Evolutionary conservation across 2,329 filamentous ascomycete species (phyloP), one percentile per base, ranked within the genome.

Genomic region (Fusarium staphyleae): DNA sequence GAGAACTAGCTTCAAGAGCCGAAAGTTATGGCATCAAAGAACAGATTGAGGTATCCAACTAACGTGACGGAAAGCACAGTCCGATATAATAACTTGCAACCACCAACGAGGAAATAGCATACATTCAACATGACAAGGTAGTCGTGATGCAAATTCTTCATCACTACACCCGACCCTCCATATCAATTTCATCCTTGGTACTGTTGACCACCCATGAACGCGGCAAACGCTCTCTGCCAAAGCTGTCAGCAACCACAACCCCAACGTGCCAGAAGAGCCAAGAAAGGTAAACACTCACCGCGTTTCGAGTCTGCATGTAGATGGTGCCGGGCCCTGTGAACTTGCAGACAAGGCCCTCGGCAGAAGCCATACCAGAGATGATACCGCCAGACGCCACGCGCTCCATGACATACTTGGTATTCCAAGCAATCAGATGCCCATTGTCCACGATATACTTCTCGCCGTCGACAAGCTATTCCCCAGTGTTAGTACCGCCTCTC

Each of bases 381-480:
- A 99, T 87, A 30, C 95, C 95, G 2, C 95, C 95, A 3, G 90
- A 95, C 0, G 93, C 87, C 4, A 96, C 89, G 13, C 95, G 87
- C 76, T 97, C 92, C 58, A 99, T 86, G 4, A 90, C 82, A 68
- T 98, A 99, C 69, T 96, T 91, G 69, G 90, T 93, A 71, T 97
- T 97, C 95, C 95, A 99, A 0, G 95, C 93, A 0, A 98, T 92
- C 1, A 98, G 81, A 65, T 98, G 92, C 3, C 91, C 91, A 66
- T 96, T 96, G 68, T 96, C 91, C 50, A 97, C 87, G 62, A 95
- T 91, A 74, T 97, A 98, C 65, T 88, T 89, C 71, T 98, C 93
- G 9, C 88, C 88, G 11, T 87, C 83, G 36, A 72, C 74, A 22
- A 87, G 77, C 80, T 82, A 42, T 30, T 2, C 16, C 34, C 1